Percentiles rank a stretch among this genome's conserved stretches.
These are phyloP conservation scores for Pezicula rhizophila DNA, from an alignment of 2,329 filamentous ascomycete species.

Conservation along the genomic window DNA sequence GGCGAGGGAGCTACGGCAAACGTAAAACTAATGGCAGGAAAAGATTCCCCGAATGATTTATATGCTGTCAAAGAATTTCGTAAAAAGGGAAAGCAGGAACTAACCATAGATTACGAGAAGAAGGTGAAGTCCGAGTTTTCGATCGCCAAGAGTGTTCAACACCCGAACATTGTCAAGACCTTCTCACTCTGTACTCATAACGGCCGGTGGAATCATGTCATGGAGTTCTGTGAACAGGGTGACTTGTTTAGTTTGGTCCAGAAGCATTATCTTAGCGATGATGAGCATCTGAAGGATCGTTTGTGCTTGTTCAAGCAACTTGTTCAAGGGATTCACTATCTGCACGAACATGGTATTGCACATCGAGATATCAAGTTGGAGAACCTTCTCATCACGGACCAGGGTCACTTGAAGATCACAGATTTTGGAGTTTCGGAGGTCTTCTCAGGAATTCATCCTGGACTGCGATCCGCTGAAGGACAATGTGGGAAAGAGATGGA, in stretches of 20 bases:
- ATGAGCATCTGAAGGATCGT: constrained; percentile 58
- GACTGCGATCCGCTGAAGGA: constrained; percentile 64
- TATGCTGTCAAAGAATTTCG: constrained; percentile 89
- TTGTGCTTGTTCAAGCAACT: constrained; percentile 87
- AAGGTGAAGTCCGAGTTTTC: constrained; percentile 90
- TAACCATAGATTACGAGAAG: constrained; percentile 69
- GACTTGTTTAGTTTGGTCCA: constrained; percentile 74
- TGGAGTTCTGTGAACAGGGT: constrained; percentile 83
- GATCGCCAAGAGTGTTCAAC: constrained; percentile 77
- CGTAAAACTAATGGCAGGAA: constrained; percentile 73
- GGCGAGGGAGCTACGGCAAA: constrained; percentile 80
- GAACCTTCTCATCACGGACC: constrained; percentile 72
- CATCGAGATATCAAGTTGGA: constrained; percentile 90
- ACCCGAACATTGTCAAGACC: constrained; percentile 83
- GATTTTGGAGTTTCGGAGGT: constrained; percentile 89
- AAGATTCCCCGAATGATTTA: constrained; percentile 54
- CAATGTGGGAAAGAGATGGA: constrained; percentile 67
- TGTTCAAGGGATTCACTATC: constrained; percentile 72
- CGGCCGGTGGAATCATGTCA: constrained; percentile 81
- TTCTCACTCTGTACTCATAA: constrained; percentile 69
- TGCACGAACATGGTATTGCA: constrained; percentile 78
- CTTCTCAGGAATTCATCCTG: constrained; percentile 76
- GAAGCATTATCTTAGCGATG: constrained; percentile 58
- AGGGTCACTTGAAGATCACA: constrained; percentile 82
- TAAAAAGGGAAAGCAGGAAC: constrained; percentile 63